Conservation (phyloP, 2,329 filamentous ascomycete genomes). For the Penicillium sp. region DNA sequence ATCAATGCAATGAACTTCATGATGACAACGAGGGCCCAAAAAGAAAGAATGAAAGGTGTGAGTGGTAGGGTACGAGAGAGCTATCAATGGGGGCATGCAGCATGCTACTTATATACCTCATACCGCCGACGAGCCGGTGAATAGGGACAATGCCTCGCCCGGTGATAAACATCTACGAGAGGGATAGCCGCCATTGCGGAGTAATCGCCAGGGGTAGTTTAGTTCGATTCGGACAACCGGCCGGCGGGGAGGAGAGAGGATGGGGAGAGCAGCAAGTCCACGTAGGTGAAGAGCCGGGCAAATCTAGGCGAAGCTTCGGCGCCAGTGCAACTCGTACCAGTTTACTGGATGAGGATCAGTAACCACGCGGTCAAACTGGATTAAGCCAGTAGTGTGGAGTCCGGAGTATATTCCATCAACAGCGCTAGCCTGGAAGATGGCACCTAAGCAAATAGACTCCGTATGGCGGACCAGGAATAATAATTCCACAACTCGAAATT, state of each 20-base stretch:
- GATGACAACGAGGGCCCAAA: slow-evolving; percentile 12
- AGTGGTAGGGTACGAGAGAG: slow-evolving; percentile 4
- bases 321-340: background rate
- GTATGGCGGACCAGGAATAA: background rate
- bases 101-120: slow-evolving; percentile 12
- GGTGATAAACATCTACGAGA: background rate
- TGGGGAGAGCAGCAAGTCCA: background rate
- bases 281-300: slow-evolving; percentile 1
- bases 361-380: background rate
- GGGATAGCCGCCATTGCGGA: slow-evolving; percentile 16
- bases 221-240: slow-evolving; percentile 3
- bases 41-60: slow-evolving; percentile 5
- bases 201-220: slow-evolving; percentile 7
- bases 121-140: slow-evolving; percentile 7
- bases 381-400: background rate
- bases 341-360: background rate
- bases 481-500: slow-evolving; percentile 17
- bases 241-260: background rate
- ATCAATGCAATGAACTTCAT: slow-evolving; percentile 30
- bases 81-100: background rate
- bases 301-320: background rate
- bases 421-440: background rate
- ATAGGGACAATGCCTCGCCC: background rate
- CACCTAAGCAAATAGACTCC: background rate
- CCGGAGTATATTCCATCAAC: background rate